Conservation (phyloP, 2,329 filamentous ascomycete genomes). For the Fusarium oligoseptatum region DNA sequence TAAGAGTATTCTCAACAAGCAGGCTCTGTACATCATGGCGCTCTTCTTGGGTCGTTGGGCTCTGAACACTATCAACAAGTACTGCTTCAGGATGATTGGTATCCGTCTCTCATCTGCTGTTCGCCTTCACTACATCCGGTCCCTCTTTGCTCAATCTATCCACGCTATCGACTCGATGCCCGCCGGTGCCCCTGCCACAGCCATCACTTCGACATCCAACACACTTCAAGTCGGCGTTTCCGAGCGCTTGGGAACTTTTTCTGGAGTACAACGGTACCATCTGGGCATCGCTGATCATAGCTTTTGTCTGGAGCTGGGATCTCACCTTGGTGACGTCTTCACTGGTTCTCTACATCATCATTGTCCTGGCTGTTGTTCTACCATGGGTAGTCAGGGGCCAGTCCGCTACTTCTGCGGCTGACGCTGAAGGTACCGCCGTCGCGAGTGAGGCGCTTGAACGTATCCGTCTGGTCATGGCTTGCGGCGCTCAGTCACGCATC, state of each 20-base stretch:
- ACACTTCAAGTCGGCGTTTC: conserved; percentile 67
- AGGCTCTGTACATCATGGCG: conserved; percentile 46
- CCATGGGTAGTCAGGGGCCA: conserved; percentile 39
- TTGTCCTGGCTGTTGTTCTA: conserved; percentile 47
- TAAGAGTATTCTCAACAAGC: conserved; percentile 21
- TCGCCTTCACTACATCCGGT: conserved; percentile 63
- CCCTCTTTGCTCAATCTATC: conserved; percentile 64
- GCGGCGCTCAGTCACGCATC: conserved; percentile 57
- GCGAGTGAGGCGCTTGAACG: conserved; percentile 59
- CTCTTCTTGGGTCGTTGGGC: conserved; percentile 42
- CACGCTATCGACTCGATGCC: conserved; percentile 64
- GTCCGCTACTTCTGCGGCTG: conserved; percentile 31
- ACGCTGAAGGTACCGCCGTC: conserved; percentile 55
- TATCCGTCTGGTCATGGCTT: conserved; percentile 59
- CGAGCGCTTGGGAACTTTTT: conserved; percentile 61
- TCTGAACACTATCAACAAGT: conserved; percentile 43
- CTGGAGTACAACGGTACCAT: conserved; percentile 59
- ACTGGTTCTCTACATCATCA: conserved; percentile 58
- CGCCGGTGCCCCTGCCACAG: conserved; percentile 63
- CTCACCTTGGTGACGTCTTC: conserved; percentile 65
- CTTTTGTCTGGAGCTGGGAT: conserved; percentile 66
- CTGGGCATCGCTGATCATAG: conserved; percentile 61
- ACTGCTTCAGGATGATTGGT: conserved; percentile 61
- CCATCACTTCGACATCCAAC: conserved; percentile 67
- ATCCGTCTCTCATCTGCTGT: conserved; percentile 64